Conservation (phyloP, 768 basidiomycete genomes). For the Neoboletus subvelutipes region DNA sequence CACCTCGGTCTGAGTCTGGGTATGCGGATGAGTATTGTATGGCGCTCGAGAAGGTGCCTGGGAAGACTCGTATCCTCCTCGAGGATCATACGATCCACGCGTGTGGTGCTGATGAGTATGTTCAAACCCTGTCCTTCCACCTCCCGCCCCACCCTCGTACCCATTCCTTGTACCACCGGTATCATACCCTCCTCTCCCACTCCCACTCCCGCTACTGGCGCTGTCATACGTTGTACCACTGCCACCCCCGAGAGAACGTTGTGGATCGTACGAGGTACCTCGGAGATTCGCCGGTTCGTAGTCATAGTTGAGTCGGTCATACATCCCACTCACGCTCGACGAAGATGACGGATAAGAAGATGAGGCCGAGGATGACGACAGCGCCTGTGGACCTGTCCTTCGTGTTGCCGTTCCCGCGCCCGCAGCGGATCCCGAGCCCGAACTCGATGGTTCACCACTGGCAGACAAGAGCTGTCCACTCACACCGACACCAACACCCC, state of each 20-base stretch:
- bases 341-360: conserved; percentile 19
- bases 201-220: conserved; percentile 9
- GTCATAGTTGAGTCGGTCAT: conserved; percentile 24
- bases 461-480: conserved; percentile 23
- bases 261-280: conserved; percentile 22
- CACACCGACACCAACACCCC: conserved; percentile 1
- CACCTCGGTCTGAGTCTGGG: conserved; percentile 20
- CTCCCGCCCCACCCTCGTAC: conserved; percentile 19
- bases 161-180: conserved; percentile 13
- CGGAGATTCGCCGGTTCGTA: conserved; percentile 20
- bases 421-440: conserved; percentile 5
- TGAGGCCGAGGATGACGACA: conserved; percentile 15
- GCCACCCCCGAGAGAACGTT: conserved; percentile 14
- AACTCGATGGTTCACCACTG: conserved; percentile 13
- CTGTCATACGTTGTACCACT: conserved; percentile 18
- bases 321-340: conserved; percentile 18
- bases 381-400: conserved; percentile 15
- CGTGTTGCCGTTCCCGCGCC: conserved; percentile 4
- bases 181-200: conserved; percentile 25
- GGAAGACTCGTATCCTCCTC: conserved; percentile 24
- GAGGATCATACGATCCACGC: conserved; percentile 29
- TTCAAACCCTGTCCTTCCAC: conserved; percentile 21
- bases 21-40: conserved; percentile 17
- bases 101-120: conserved; percentile 29
- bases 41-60: conserved; percentile 22